Evolutionary conservation across 169 alveolate species (phyloP), one percentile per base, ranked within the genome.

Genomic region (Amoebophrya sp.): DNA sequence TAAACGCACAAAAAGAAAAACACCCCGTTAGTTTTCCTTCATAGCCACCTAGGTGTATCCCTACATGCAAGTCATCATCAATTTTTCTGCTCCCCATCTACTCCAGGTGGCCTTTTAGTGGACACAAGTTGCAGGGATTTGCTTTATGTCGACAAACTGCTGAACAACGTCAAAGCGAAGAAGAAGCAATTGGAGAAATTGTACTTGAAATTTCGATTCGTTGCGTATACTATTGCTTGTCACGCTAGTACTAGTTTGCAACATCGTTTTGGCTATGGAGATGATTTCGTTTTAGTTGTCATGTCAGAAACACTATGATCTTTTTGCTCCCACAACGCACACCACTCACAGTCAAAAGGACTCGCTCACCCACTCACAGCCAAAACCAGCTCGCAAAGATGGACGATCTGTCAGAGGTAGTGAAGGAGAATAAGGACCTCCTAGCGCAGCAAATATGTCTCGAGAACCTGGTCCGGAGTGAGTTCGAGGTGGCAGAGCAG

Each of bases 81-180:
- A n/a, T n/a, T n/a, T n/a, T n/a, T n/a, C n/a, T n/a, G n/a, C n/a
- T n/a, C n/a, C n/a, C n/a, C n/a, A n/a, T n/a, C n/a, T n/a, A n/a
- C 18, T 47, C 1, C 83, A 65, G 83, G 83, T 65, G 83, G 83
- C 33, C 18, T 65, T 29, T 26, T 65, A 65, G 83, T 65, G 83
- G 83, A 65, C 26, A 65, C 83, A 36, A 65, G 83, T 36, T 65
- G 83, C n/a, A 65, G 83, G 26, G 83, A 65, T 26, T 36, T 65
- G 18, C 83, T 65, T 29, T 65, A 65, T 36, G 83, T 65, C 2
- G 83, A 65, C 83, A 65, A 65, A 36, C 26, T 65, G 83, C 83
- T 65, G 83, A 65, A 26, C 83, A 65, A 65, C 83, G 83, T 65
- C 33, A 65, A 65, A 36, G n/a, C 83, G 26, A 65, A 65, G 83